Conservation (phyloP, 1,284 basidiomycete species). For the Cronartium quercuum region DNA sequence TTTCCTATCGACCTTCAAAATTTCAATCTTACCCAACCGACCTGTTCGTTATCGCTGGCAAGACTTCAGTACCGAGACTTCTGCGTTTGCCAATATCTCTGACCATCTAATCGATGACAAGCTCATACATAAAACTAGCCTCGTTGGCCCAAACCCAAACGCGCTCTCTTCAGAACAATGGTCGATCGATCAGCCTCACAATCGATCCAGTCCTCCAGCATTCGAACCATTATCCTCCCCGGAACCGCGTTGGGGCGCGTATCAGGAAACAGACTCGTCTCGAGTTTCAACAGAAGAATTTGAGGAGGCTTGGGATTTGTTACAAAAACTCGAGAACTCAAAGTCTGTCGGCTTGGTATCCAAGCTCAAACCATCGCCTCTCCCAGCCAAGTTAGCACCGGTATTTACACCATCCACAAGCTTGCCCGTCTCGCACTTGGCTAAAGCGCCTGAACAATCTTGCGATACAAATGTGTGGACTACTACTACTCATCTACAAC, state of each 20-base stretch:
- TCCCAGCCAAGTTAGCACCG: not conserved
- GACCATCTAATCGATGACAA: not conserved
- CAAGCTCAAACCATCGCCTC: not conserved
- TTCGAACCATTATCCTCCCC: not conserved
- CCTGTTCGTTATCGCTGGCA: not conserved
- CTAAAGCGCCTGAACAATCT: not conserved
- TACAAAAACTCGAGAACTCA: not conserved
- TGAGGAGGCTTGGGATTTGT: not conserved
- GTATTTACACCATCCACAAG: not conserved
- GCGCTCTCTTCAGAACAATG: no score
- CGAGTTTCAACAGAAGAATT: not conserved
- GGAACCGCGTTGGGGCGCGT: not conserved
- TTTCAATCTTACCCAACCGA: not conserved
- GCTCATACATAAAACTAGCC: not conserved
- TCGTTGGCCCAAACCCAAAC: not conserved
- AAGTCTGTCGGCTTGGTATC: not conserved
- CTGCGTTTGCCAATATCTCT: not conserved
- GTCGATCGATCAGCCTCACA: no score
- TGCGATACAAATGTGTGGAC: not conserved
- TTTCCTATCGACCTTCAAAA: not conserved
- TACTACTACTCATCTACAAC: not conserved
- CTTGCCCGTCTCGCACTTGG: not conserved
- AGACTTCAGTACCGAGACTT: not conserved
- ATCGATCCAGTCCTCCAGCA: not conserved
- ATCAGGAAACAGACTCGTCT: not conserved